Evolutionary conservation across 495 filamentous ascomycete genomes (phyloP).

Genomic region (Lasiosphaeriaceae sp.): DNA sequence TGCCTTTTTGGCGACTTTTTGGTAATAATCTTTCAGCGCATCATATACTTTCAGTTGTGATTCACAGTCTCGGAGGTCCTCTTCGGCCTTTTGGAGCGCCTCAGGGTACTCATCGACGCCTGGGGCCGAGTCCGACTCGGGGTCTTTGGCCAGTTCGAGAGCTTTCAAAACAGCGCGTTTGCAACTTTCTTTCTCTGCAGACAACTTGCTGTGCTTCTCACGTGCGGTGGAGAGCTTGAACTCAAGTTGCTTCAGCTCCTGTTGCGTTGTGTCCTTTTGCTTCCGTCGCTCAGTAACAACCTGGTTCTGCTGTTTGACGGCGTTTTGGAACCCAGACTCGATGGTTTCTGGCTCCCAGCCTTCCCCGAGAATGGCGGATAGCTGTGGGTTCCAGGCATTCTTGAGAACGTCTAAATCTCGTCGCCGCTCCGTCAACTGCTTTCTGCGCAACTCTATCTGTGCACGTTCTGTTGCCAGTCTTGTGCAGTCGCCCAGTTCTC

Average conservation of each 20-base stretch:
- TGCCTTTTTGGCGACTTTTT: slow-evolving; percentile 53
- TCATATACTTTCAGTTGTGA: slow-evolving; percentile 60
- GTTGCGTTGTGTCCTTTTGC: slow-evolving; percentile 62
- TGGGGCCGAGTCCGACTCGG: slow-evolving; percentile 1
- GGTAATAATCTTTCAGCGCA: slow-evolving; percentile 61
- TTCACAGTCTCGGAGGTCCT: slow-evolving; percentile 55
- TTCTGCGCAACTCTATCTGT: slow-evolving; percentile 70
- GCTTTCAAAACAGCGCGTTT: slow-evolving; percentile 43
- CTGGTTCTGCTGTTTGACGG: slow-evolving; percentile 52
- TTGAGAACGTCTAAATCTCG: slow-evolving; percentile 72
- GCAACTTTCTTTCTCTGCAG: slow-evolving; percentile 59
- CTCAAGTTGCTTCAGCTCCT: slow-evolving; percentile 74
- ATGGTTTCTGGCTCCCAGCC: slow-evolving; percentile 67
- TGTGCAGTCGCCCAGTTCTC: slow-evolving; percentile 76
- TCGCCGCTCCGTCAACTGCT: slow-evolving; percentile 66
- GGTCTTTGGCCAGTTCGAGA: slow-evolving; percentile 31
- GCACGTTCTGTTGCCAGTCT: slow-evolving; percentile 74
- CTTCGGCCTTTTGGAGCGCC: slow-evolving; percentile 48
- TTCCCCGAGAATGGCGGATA: slow-evolving; percentile 57
- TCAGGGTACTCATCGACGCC: slow-evolving; percentile 19
- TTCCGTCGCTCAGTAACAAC: slow-evolving; percentile 57
- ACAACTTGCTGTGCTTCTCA: slow-evolving; percentile 58
- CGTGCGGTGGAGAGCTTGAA: slow-evolving; percentile 65
- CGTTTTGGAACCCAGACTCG: slow-evolving; percentile 66
- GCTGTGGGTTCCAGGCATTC: slow-evolving; percentile 64